Evolutionary conservation across 2,329 filamentous ascomycete genomes (phyloP).

Genomic region (Fusarium marasasianum): DNA sequence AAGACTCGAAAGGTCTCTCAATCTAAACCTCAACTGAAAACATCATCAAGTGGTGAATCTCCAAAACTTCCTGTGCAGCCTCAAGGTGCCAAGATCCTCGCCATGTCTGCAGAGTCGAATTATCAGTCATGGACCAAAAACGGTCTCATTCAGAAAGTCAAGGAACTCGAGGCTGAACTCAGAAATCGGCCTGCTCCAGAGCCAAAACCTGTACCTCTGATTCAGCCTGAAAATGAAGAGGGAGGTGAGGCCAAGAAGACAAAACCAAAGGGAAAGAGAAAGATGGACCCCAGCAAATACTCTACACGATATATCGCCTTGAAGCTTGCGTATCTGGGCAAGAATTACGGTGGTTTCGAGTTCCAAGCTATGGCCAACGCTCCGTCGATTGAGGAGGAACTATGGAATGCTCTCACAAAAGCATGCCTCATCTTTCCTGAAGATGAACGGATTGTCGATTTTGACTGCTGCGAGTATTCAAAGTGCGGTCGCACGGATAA

Average conservation of each 20-base stretch:
- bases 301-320: slow-evolving; percentile 85
- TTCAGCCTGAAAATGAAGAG: slow-evolving; percentile 1
- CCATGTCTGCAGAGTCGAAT: slow-evolving; percentile 48
- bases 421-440: slow-evolving; percentile 82
- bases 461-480: slow-evolving; percentile 87
- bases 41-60: slow-evolving; percentile 38
- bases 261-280: slow-evolving; percentile 57
- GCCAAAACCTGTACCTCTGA: background rate
- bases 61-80: slow-evolving; percentile 13
- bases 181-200: slow-evolving; percentile 53
- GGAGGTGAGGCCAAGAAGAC: slow-evolving; percentile 26
- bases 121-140: slow-evolving; percentile 76
- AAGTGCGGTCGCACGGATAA: slow-evolving; percentile 95
- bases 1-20: slow-evolving; percentile 12
- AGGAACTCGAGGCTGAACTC: slow-evolving; percentile 72
- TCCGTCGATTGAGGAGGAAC: slow-evolving; percentile 88
- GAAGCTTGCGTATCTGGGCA: slow-evolving; percentile 93
- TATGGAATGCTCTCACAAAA: slow-evolving; percentile 91
- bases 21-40: background rate
- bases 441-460: slow-evolving; percentile 72
- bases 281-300: slow-evolving; percentile 83
- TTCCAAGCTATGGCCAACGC: slow-evolving; percentile 77
- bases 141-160: slow-evolving; percentile 74
- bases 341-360: slow-evolving; percentile 92
- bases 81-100: slow-evolving; percentile 34